Conservation (phyloP, 805 yeast species). For the Candida khao-thaluensis region DNA sequence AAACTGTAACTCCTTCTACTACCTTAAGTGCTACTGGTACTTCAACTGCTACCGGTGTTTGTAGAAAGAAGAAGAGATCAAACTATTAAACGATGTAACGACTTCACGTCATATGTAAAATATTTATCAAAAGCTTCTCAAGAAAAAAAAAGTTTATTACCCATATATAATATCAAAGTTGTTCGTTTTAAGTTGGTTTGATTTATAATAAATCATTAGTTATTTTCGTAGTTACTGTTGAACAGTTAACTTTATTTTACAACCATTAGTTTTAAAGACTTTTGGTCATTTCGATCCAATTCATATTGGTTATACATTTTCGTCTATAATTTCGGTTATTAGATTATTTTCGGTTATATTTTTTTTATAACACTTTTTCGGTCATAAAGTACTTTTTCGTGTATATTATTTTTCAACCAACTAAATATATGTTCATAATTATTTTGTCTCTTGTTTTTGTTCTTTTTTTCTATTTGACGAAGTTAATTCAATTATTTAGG, state of each 20-base stretch:
- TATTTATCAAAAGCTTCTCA: neutral
- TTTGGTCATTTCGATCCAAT: too few relatives aligned
- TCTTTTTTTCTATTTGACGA: too few relatives aligned
- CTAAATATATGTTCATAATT: constrained; percentile 7
- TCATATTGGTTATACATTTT: too few relatives aligned
- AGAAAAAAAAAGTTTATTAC: neutral
- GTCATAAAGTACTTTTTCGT: too few relatives aligned
- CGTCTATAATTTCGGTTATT: constrained; percentile 1
- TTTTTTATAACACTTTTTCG: neutral
- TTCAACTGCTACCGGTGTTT: constrained; percentile 14
- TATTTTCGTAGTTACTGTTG: constrained; percentile 10
- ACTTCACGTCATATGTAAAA: neutral
- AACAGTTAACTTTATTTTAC: constrained; percentile 7
- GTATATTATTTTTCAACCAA: constrained; percentile 7
- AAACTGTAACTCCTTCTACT: constrained; percentile 24
- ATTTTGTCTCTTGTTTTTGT: neutral
- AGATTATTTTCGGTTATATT: constrained; percentile 3
- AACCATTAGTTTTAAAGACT: too few relatives aligned
- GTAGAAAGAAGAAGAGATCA: constrained; percentile 28
- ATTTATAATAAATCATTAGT: constrained; percentile 1
- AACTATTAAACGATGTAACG: constrained; percentile 17
- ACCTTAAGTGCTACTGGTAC: constrained; percentile 19
- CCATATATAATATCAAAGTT: constrained; percentile 7
- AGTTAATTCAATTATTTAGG: too few relatives aligned
- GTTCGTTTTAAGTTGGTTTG: constrained; percentile 5